Evolutionary conservation across 441 rosid species (phyloP), one percentile per base, ranked within the genome.

Genomic region (Bruguiera hainesii): DNA sequence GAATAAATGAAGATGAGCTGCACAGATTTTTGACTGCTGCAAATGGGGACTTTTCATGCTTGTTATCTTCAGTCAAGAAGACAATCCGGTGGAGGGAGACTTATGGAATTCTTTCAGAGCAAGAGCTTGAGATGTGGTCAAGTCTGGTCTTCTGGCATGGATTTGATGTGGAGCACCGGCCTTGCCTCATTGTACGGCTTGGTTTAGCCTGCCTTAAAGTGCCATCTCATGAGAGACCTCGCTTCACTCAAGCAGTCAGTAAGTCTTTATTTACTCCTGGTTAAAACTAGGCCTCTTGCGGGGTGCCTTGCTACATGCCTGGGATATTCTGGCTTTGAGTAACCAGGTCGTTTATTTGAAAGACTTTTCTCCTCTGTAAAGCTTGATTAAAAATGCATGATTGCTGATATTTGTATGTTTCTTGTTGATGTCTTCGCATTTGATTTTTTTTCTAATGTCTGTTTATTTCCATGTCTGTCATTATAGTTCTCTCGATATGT

Each of bases 141-240:
- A 77, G 79, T 76, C 61, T 94, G 81, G 85, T 89, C 30, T 94
- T 94, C 74, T 94, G 99, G 99, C 99, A 94, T 85, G 97, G 97
- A 65, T 78, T 69, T 80, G 99, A 94, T 77, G 70, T 81, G 76
- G 83, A 78, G 80, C 71, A 84, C 68, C 83, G 89, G 60, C 97
- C 99, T 39, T 94, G 97, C 76, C 92, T 94, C 35, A 78, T 94
- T 57, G 90, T 94, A 49, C 85, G 96, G 37, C 89, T 94, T 73
- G 97, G 99, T 61, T 80, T 80, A 64, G 99, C 96, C 69, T 91
- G 89, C 78, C 64, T 71, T 51, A 79, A 75, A 75, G 78, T 94
- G 76, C 89, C 93, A 58, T 81, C 85, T 67, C 73, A 75, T 60
- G 96, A 88, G 62, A 87, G 97, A 76, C 96, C 97, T 70, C 81